These are phyloP conservation scores for Hypoxylon perforatum DNA, from an alignment of 495 filamentous ascomycete genomes.

Conservation along the genomic window DNA sequence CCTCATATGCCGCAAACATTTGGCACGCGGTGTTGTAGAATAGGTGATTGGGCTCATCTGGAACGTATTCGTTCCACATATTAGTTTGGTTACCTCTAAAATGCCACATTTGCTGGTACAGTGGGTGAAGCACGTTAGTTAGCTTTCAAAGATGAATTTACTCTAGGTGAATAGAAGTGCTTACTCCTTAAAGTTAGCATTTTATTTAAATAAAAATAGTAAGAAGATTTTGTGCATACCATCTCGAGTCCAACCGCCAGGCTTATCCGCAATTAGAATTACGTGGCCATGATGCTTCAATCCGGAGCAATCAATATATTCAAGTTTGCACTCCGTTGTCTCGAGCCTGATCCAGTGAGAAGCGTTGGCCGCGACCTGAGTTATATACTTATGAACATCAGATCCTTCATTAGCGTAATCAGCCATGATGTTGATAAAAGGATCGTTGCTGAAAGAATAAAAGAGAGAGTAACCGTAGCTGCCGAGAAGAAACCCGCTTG, in stretches of 20 bases:
- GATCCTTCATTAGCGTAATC: conserved; percentile 37
- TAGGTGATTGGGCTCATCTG: conserved; percentile 34
- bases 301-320: conserved; percentile 30
- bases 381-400: conserved; percentile 30
- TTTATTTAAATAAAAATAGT: no score
- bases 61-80: conserved; percentile 32
- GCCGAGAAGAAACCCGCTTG: conserved; percentile 19
- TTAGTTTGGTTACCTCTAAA: conserved; percentile 28
- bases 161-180: no score
- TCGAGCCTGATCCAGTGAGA: conserved; percentile 18
- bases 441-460: background rate
- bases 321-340: conserved; percentile 13
- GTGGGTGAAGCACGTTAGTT: conserved; percentile 16
- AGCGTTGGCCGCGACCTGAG: conserved; percentile 7
- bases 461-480: no score
- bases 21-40: conserved; percentile 31
- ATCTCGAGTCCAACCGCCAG: conserved; percentile 34
- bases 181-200: no score
- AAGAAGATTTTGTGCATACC: conserved; percentile 22
- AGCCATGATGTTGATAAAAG: conserved; percentile 4
- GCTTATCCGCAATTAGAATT: conserved; percentile 26
- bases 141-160: no score
- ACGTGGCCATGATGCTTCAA: conserved; percentile 23
- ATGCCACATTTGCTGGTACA: conserved; percentile 32
- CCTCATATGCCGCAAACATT: conserved; percentile 13